Evolutionary conservation across 768 basidiomycete species (phyloP), one percentile per base, ranked within the genome.

Genomic region (Termitomyces sp.): DNA sequence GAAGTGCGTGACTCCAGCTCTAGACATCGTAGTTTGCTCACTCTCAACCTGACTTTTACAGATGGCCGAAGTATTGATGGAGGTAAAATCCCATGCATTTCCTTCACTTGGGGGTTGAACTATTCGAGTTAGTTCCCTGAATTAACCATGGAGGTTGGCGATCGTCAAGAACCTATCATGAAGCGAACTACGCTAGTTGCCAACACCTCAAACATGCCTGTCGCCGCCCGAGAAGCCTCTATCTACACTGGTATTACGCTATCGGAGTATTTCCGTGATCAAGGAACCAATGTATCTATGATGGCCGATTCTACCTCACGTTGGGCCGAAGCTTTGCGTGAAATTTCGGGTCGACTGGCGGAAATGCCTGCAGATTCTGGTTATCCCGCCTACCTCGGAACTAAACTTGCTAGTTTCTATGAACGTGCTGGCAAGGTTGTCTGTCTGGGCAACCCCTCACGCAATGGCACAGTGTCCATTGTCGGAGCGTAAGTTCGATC

Each of bases 321-420:
- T 64, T 99, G 97, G 97, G 97, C 97, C 30, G 97, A 99, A 70
- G 97, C 97, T 20, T 77, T 99, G 47, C 94, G 97, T 78, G 97
- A 99, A 81, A 98, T 99, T 62, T 98, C 95, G 24, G 97, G 97
- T 74, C 95, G 97, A 74, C 74, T 99, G 60, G 97, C 97, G 40
- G 97, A 99, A 75, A 99, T 99, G 97, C 97, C 97, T 50, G 97
- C 97, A 32, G 97, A 98, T 72, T 98, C 97, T 41, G 97, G 97
- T 57, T 99, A 99, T 74, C 97, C 97, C 51, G 97, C 97, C 3
- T 98, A 98, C 72, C 85, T 98, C 59, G 77, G 88, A 60, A 96
- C 97, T 33, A 98, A 98, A 74, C 77, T 98, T 36, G 97, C 97
- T 22, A 86, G 90, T 66, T 99, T 99, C 82, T 99, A 99, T 74